Base-by-base conservation (phyloP, 202 grass and related monocot species). In the Zizania palustris region DNA sequence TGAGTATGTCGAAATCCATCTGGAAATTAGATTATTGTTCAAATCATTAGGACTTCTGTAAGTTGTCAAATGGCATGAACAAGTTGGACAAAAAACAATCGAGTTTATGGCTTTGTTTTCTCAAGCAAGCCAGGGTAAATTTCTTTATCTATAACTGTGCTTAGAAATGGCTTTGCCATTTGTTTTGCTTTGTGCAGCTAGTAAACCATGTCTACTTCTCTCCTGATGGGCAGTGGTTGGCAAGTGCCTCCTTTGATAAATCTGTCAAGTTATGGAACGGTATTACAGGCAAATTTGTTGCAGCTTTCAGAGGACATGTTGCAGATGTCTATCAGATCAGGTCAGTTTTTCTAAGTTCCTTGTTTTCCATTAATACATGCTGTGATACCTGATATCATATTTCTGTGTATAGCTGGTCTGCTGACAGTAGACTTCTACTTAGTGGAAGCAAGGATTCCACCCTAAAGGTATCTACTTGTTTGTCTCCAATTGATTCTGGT, bases 181-280 rank as follows among this genome's bases (percentile, higher is more conserved):
- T 77, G 35, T 60, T 86, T n/a, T 77, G 54, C n/a, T 56, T 64
- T 91, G 80, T 72, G 72, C 82, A 98, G 95, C 86, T 93, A 36
- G 95, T 98, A 72, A 98, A 94, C 74, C 95, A 98, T 81, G 95
- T 98, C 18, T 98, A 98, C 77, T 98, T 98, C 89, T 98, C 95
- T 41, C 95, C 95, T 69, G 95, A 98, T 71, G 95, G 95, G 11
- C 95, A 94, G 73, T 98, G 95, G 95, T 72, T 98, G 80, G 95
- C 91, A 57, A 98, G 95, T 79, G 95, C 91, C 58, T 98, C 95
- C 22, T 98, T 97, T 88, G 95, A 95, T 75, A 98, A 95, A 77
- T 98, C 91, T 46, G 87, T 98, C 20, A 98, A 98, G 74, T 83
- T 98, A 56, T 98, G 95, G 95, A 98, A 98, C 16, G 95, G 95